phyloP scores from a whole-genome alignment of 2,329 filamentous ascomycete genomes.

The Fusarium tricinctum region DNA sequence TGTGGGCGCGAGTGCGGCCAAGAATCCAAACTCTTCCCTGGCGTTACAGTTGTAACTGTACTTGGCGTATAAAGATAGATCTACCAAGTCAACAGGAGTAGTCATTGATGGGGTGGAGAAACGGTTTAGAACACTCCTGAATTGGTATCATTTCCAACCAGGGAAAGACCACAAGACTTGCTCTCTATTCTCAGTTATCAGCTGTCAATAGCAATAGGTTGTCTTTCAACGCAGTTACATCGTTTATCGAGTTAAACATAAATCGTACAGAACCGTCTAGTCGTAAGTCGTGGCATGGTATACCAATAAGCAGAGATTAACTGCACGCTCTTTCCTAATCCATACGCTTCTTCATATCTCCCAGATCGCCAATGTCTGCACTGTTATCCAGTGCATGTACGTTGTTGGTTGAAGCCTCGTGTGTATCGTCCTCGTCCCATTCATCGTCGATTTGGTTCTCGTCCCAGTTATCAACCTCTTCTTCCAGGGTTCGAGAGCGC shows the following conservation, averaged over 20 bases:
- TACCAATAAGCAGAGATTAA: not conserved
- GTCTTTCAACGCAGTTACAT: conserved; percentile 4
- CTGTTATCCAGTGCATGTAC: conserved; percentile 39
- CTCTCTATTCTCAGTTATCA: conserved; percentile 1
- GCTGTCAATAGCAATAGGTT: conserved; percentile 5
- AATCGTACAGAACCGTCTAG: conserved; percentile 29
- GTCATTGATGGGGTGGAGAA: not conserved
- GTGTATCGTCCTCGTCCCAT: conserved; percentile 68
- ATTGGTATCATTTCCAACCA: conserved; percentile 3
- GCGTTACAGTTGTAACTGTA: too few species aligned
- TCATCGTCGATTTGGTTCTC: conserved; percentile 77
- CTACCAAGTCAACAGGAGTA: not conserved
- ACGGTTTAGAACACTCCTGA: not conserved
- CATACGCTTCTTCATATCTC: conserved; percentile 53
- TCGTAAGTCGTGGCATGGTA: conserved; percentile 14
- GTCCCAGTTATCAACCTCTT: conserved; percentile 94
- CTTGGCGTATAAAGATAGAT: too few species aligned
- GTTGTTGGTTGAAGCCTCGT: conserved; percentile 35
- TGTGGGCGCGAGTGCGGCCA: too few species aligned
- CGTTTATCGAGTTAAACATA: conserved; percentile 14
- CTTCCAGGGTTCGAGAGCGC: conserved; percentile 69
- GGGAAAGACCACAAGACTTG: not conserved
- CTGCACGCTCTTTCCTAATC: conserved; percentile 45
- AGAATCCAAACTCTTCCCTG: too few species aligned
- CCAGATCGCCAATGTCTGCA: conserved; percentile 48